Evolutionary conservation across 305 asterid genomes (phyloP), one percentile per base, ranked within the genome.

Genomic region (Stenogyne calaminthoides): DNA sequence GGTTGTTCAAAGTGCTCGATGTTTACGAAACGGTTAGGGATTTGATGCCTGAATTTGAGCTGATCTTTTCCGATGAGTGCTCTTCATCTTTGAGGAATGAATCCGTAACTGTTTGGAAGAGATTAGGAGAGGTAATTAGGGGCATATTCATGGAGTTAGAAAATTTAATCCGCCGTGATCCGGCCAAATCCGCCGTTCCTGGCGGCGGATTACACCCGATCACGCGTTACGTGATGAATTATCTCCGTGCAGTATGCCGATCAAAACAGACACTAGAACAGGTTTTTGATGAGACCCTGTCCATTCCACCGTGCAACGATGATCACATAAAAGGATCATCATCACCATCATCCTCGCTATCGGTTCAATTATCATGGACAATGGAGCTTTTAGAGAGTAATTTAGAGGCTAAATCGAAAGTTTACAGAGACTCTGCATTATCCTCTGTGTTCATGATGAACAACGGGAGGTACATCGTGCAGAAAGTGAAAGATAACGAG

Each of bases 161-260:
- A 83, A 89, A 88, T 84, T 81, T 88, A 76, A 91, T 91, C 60
- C 86, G 92, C 11, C 77, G 91, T 7, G 98, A 91, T 57, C 88
- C 96, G 0, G 90, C 89, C 15, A 89, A 86, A 80, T 71, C 87
- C 12, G 79, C 91, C 0, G 92, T 93, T 18, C 96, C 96, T 12
- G 96, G 97, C 2, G 98, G 96, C 0, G 93, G 94, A 6, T 77
- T 91, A 29, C 98, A 93, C 73, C 98, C 97, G 0, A 84, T 93
- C 70, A 89, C 92, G 6, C 85, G 97, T 0, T 93, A 93, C 6
- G 95, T 87, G 40, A 87, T 89, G 97, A 93, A 93, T 70, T 93
- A 93, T 82, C 88, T 93, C 12, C 87, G 90, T 0, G 94, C 96
- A 0, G 94, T 95, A 1, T 91, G 96, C 63, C 77, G 92, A 22